These are phyloP conservation scores for Chrysophaeum taylorii DNA, from an alignment of 352 stramenopile genomes.

Conservation along the genomic window DNA sequence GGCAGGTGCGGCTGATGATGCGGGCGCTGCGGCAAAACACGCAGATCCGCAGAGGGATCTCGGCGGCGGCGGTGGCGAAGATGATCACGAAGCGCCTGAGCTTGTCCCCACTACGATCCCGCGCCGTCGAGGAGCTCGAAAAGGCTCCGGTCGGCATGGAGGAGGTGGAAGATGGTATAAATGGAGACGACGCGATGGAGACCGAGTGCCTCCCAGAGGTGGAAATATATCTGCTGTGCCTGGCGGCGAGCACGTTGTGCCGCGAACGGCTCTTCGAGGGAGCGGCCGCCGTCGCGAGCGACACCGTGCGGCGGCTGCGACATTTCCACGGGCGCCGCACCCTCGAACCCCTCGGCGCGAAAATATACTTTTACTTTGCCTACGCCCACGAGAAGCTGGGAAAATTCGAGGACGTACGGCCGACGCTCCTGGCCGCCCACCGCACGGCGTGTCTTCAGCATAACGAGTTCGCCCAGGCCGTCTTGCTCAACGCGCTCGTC, in stretches of 20 bases:
- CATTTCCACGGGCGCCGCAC: constrained; percentile 15
- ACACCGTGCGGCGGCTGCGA: constrained; percentile 19
- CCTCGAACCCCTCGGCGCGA: constrained; percentile 42
- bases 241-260: constrained; percentile 54
- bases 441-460: constrained; percentile 71
- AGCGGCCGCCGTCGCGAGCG: constrained; percentile 49
- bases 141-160: constrained; percentile 45
- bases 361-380: constrained; percentile 23
- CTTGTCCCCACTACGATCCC: constrained; percentile 41
- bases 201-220: constrained; percentile 51
- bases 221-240: constrained; percentile 65
- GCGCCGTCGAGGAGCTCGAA: constrained; percentile 36
- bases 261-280: constrained; percentile 54
- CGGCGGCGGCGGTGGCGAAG: constrained; percentile 45
- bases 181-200: not conserved
- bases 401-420: constrained; percentile 16
- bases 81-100: constrained; percentile 53
- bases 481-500: constrained; percentile 74
- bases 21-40: constrained; percentile 62
- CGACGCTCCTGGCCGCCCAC: constrained; percentile 57
- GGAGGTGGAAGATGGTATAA: constrained; percentile 21
- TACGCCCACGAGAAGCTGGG: constrained; percentile 19
- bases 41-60: constrained; percentile 62
- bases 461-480: constrained; percentile 75
- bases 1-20: constrained; percentile 38